Base-by-base conservation (phyloP, 2,329 filamentous ascomycete species). In the Diaporthe batatas region DNA sequence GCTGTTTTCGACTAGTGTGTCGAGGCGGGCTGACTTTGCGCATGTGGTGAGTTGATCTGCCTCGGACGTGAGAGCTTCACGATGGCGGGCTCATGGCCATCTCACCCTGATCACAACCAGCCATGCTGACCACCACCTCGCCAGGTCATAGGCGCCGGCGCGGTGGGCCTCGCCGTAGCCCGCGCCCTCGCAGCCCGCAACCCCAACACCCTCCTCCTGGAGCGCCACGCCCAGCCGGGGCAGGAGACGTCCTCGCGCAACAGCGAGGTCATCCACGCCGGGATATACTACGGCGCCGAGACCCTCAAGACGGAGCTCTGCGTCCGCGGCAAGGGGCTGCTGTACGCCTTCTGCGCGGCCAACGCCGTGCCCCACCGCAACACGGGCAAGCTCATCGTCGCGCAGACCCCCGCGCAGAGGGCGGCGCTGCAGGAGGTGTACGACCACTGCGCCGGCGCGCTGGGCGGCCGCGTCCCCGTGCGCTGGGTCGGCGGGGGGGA, bases 241-340 rank as follows among this genome's bases (percentile, higher is more conserved):
- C 96, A 91, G 36, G 95, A 98, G 84, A 98, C 95, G 0, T 95
- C 93, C 75, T 94, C 93, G 76, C 91, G 95, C 77, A 98, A 98
- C 85, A 96, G 93, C 79, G 95, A 98, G 88, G 96, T 98, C 71
- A 97, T 99, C 77, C 96, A 99, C 81, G 96, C 94, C 1, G 96
- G 96, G 18, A 88, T 98, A 75, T 98, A 98, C 87, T 98, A 98
- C 82, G 94, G 93, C 21, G 80, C 86, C 7, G 82, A 84, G 53
- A 92, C 91, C 1, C 89, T 98, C 69, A 99, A 99, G 84, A 94
- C 95, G 1, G 84, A 84, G 21, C 89, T 99, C 16, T 99, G 96
- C 83, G 86, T 98, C 75, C 85, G 86, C 42, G 96, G 96, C 73
- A 92, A 92, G 77, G 80, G 91, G 42, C 86, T 94, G 80, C 86